These are phyloP conservation scores for Boletus sensibilis DNA, from an alignment of 768 basidiomycete species.

Conservation along the genomic window DNA sequence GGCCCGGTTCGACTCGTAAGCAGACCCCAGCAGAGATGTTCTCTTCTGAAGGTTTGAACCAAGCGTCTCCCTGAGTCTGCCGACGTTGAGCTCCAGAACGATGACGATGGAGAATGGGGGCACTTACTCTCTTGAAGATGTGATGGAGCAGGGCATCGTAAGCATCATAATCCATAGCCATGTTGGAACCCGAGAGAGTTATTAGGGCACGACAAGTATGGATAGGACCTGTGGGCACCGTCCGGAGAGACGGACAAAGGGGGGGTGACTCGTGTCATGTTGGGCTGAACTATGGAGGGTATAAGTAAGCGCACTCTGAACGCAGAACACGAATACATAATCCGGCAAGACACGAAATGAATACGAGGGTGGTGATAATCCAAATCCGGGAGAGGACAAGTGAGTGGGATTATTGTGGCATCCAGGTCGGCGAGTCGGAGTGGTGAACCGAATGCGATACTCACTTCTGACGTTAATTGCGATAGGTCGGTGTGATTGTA, in stretches of 20 bases:
- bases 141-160: conserved; percentile 79
- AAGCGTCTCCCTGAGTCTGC: conserved; percentile 79
- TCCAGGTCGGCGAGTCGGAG: neutral
- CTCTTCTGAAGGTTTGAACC: conserved; percentile 85
- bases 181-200: conserved; percentile 1
- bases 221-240: neutral
- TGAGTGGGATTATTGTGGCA: conserved; percentile 2
- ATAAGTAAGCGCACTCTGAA: conserved; percentile 22
- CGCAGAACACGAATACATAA: neutral
- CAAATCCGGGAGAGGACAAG: conserved; percentile 6
- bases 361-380: neutral
- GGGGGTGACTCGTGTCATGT: neutral
- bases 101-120: neutral
- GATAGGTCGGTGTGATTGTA: conserved; percentile 9
- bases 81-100: neutral
- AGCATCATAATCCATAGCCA: conserved; percentile 60
- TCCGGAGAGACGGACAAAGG: conserved; percentile 2
- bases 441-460: conserved; percentile 6
- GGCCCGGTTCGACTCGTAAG: conserved; percentile 62
- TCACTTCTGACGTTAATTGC: conserved; percentile 21
- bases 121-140: conserved; percentile 68
- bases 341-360: neutral
- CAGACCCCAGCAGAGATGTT: conserved; percentile 80
- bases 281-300: neutral
- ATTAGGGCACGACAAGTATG: neutral